Evolutionary conservation across 441 rosid species (phyloP), one percentile per base, ranked within the genome.

Genomic region (Mallotus repandus): DNA sequence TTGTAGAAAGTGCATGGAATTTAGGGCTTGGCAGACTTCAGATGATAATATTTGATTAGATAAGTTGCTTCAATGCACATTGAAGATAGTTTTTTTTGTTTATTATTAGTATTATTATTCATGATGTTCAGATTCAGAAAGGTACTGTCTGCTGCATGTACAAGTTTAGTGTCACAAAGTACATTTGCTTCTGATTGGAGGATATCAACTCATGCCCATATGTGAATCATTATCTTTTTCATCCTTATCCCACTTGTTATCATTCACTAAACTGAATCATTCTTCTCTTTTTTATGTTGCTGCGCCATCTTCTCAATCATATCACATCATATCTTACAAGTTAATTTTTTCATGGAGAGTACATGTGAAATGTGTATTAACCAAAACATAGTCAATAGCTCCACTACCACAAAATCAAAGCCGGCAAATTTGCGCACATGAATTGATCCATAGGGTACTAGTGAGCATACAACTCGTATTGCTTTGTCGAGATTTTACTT

Each of bases 1-100:
- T 77, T 53, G 83, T 43, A 38, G 57, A 25, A 7, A 38, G 38
- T 69, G 72, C 84, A 71, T 81, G 74, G 74, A 81, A 79, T 77
- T 81, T 73, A 77, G 83, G 81, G 65, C 21, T 78, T 52, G 14
- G 2, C 7, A 16, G 4, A 41, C 35, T 66, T 15, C 29, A 55
- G 14, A 41, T 7, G 68, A 53, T 18, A 38, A 38, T 14, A 7
- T 5, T 12, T 60, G 9, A 60, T 60, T 60, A 32, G 16, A 25
- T 25, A n/a, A 18, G 70, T 62, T 41, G n/a, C 35, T 19, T 18
- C 68, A 63, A 54, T 60, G 48, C 21, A 16, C 62, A 25, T 66
- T 66, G 4, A 19, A 45, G 49, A 45, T 12, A 45, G 1, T 49
- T 38, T 38, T 1, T 68, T 16, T 41, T 68, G 1, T 49, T 19